A percentile compares a stretch with the other conserved stretches of the same genome.
Conservation (phyloP, 345 rosid species). For the Camelina sativa region DNA sequence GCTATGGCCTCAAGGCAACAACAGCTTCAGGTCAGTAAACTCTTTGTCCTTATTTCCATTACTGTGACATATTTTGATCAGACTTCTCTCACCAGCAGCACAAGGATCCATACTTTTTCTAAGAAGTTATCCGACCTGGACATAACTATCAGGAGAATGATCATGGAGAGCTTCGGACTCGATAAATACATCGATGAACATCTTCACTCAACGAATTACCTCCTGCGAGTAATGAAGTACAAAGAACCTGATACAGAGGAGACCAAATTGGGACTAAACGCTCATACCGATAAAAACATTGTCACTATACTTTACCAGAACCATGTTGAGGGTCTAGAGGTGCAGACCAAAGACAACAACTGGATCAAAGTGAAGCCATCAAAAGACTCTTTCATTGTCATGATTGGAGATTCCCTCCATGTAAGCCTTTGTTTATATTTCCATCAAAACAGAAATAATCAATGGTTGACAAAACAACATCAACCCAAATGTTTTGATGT, state of each 20-base stretch:
- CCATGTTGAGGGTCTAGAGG: conserved; percentile 60
- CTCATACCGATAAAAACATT: conserved; percentile 65
- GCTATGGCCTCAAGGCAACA: conserved; percentile 64
- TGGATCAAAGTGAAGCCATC: conserved; percentile 65
- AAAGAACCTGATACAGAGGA: conserved; percentile 58
- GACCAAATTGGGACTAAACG: conserved; percentile 49
- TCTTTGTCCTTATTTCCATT: neutral
- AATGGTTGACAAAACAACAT: conserved; percentile 15
- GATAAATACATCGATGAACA: conserved; percentile 62
- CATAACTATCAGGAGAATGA: conserved; percentile 53
- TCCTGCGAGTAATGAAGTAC: conserved; percentile 62
- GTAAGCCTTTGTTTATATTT: conserved; percentile 40
- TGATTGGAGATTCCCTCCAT: conserved; percentile 63
- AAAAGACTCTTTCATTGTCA: conserved; percentile 54
- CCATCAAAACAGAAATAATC: neutral
- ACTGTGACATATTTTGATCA: neutral
- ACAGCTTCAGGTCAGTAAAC: conserved; percentile 54
- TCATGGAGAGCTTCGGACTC: conserved; percentile 58
- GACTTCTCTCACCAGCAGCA: conserved; percentile 42
- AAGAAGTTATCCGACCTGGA: conserved; percentile 53
- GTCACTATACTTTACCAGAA: conserved; percentile 68
- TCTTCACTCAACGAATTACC: conserved; percentile 59
- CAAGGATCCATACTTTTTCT: conserved; percentile 43
- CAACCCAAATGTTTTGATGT: neutral
- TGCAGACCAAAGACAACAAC: conserved; percentile 53